Evolutionary conservation across 257 asterid genomes (phyloP), one percentile per base, ranked within the genome.

Genomic region (Linaria vulgaris): DNA sequence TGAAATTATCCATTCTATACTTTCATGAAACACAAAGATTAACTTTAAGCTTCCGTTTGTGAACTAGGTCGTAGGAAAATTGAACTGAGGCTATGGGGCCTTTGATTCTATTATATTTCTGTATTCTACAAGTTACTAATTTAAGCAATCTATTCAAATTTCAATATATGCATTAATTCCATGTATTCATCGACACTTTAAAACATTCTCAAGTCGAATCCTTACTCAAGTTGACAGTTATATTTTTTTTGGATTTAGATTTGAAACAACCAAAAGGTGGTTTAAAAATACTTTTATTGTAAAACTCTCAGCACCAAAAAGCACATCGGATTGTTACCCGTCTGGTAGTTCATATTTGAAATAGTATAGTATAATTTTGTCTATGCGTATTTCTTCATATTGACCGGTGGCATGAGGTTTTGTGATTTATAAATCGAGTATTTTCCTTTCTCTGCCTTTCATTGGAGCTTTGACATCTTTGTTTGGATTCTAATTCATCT

Each of bases 381-480:
- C 10, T 59, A 60, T 21, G 34, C 59, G 44, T 11, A 9, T n/a
- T 34, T n/a, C 41, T 71, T 60, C 72, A 45, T 52, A 16, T 27
- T 47, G 56, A 66, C 59, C 15, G 41, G 45, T 20, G 44, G 56
- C 48, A 31, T 54, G 43, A 6, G 30, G 46, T 44, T 1, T 17
- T 23, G 15, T 34, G 10, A 34, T 34, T 34, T 34, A 34, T 3
- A 3, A 34, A 34, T 4, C 5, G 6, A 1, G 5, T 4, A 6
- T 27, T 27, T 27, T 6, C 34, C 34, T 34, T 34, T 34, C 41
- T 34, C 41, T 56, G 6, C 1, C 53, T 8, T 19, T 48, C 56
- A 49, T 63, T 13, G 4, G 49, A 39, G 16, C 34, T 27, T 52
- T 52, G 31, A 47, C 60, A 12, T 30, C 22, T 7, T 27, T n/a